Conservation (phyloP, 2,329 filamentous ascomycete species). For the Achaetomium macrosporum region DNA sequence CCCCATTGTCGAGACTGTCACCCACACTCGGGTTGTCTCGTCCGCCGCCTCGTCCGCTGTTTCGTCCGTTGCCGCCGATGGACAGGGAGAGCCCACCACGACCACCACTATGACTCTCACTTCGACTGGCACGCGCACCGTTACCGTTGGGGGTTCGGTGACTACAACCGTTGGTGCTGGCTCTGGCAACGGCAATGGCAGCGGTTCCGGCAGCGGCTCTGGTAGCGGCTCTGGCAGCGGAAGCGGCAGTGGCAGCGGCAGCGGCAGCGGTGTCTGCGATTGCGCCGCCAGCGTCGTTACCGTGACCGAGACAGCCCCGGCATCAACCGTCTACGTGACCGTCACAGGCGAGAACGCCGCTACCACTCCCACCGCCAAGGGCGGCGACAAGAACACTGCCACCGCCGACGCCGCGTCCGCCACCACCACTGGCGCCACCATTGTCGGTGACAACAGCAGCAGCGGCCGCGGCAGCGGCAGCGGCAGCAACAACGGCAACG, state of each 20-base stretch:
- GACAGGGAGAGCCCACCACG: conserved; percentile 9
- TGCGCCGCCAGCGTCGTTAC: conserved; percentile 3
- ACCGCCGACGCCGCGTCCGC: conserved; percentile 1
- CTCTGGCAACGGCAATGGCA: conserved; percentile 5
- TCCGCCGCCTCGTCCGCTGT: neutral
- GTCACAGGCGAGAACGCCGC: conserved; percentile 8
- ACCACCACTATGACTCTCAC: conserved; percentile 26
- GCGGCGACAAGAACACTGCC: neutral
- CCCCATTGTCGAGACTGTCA: conserved; percentile 25
- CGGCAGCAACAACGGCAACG: too few relatives aligned
- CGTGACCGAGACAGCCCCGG: conserved; percentile 10
- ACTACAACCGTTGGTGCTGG: conserved; percentile 15
- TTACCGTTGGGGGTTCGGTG: conserved; percentile 21
- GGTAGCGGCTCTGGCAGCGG: neutral
- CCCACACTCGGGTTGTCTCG: conserved; percentile 9
- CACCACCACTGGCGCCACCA: neutral
- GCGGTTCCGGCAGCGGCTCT: neutral
- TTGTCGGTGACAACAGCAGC: neutral
- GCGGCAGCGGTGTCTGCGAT: conserved; percentile 8
- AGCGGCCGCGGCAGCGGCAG: neutral
- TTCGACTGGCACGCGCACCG: conserved; percentile 24
- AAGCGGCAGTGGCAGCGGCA: neutral
- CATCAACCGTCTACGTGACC: conserved; percentile 19
- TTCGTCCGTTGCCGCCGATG: conserved; percentile 7
- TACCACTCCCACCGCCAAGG: neutral